Conservation (phyloP, 805 yeast species). For the Ogataea dorogensis region DNA sequence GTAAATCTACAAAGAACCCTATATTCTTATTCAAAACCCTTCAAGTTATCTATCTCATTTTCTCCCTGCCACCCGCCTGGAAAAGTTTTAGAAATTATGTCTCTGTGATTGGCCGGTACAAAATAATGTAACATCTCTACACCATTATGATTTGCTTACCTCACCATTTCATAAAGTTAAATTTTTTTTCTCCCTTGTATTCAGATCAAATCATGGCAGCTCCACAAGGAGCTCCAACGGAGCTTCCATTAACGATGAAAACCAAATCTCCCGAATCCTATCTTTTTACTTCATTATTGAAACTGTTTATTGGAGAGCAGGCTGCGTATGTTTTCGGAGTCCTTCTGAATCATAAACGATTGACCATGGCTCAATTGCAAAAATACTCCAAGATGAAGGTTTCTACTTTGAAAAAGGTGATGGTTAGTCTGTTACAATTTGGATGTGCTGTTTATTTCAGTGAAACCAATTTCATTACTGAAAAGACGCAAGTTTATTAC, state of each 20-base stretch:
- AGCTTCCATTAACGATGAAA: constrained; percentile 38
- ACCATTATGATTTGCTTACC: constrained; percentile 2
- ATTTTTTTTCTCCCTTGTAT: constrained; percentile 2
- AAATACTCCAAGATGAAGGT: constrained; percentile 45
- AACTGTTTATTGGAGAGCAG: constrained; percentile 64
- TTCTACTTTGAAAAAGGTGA: constrained; percentile 55
- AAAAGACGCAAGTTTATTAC: constrained; percentile 41
- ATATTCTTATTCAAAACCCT: background rate
- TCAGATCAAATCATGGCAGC: constrained; percentile 8
- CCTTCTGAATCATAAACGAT: constrained; percentile 66
- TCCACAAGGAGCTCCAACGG: constrained; percentile 18
- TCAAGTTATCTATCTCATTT: background rate
- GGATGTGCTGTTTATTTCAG: constrained; percentile 59
- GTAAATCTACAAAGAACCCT: background rate
- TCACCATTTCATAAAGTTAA: background rate
- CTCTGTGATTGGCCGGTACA: constrained; percentile 20
- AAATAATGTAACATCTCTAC: constrained; percentile 4
- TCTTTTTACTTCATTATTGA: constrained; percentile 52
- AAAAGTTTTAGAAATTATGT: constrained; percentile 18
- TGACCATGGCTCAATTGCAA: constrained; percentile 54
- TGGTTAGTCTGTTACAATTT: constrained; percentile 77
- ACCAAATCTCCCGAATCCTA: constrained; percentile 64
- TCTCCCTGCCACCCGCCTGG: background rate
- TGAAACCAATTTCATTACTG: constrained; percentile 46
- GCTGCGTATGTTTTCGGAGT: constrained; percentile 63